Evolutionary conservation across 176 grass and related monocot species (phyloP), one percentile per base, ranked within the genome.

Genomic region (Oryza meyeriana): DNA sequence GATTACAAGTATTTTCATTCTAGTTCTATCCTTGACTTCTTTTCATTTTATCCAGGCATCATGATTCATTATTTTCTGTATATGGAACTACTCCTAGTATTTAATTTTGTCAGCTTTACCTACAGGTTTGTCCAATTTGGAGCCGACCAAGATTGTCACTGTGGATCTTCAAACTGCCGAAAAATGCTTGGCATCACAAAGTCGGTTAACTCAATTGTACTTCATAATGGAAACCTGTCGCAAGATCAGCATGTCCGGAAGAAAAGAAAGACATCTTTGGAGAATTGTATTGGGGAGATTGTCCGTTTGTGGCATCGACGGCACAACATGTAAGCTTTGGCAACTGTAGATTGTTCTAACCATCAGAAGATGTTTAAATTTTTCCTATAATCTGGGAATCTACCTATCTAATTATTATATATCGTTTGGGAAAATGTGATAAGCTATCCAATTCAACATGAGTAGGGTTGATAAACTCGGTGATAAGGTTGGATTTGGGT

Each of bases 41-140:
- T 57, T 59, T 25, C n/a, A 39, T 10, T 66, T 38, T 14, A 55
- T 48, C 79, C 33, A 62, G 38, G 45, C 66, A 74, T 76, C 17
- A 61, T 45, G 32, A 61, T 64, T 65, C 70, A 66, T 75, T 57
- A 39, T 50, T 75, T 81, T 64, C 39, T 85, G 42, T 69, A 72
- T 75, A 57, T 61, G 58, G 26, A 80, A 35, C 25, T 63, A 5
- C 63, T 83, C 12, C 26, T 88, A 33, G 50, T 72, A 70, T 80
- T 44, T 85, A 82, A 82, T 91, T 42, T 70, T 42, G n/a, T 62
- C 71, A 25, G 40, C 30, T 58, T 52, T 75, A 85, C 82, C 31
- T 81, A 72, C 87, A 98, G 92, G 81, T 98, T 98, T 93, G 92
- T 98, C 76, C 92, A 95, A 77, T 95, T 95, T 89, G 95, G 92